Evolutionary conservation across 1,284 basidiomycete genomes (phyloP), one percentile per base, ranked within the genome.

Genomic region (Phellinidium pouzarii): DNA sequence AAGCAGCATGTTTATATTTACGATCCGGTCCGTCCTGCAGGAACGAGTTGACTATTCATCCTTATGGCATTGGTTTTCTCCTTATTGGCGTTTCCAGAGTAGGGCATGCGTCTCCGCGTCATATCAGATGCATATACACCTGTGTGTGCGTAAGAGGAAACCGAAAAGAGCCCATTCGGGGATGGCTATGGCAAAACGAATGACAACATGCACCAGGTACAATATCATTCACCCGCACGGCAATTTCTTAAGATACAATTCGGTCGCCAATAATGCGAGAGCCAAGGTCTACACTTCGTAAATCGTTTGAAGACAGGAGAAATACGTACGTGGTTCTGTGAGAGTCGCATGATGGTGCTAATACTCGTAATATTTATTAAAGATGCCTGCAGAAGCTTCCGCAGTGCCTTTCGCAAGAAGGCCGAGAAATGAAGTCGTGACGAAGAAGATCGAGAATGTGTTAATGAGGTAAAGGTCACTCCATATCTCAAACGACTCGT

Each of bases 281-380:
- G n/a, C n/a, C n/a, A n/a, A n/a, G n/a, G n/a, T n/a, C n/a, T n/a
- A n/a, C 14, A n/a, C n/a, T 12, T 50, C 2, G 20, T 25, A 41
- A 29, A 5, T 17, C 17, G 19, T 8, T 26, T 38, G 6, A 34
- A 41, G 25, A 7, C 14, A 11, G 11, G 22, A 23, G 19, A 31
- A 36, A 14, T 44, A 68, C 81, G 36, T 65, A 87, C 87, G 61
- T 91, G 88, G 58, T 82, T 75, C 64, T 91, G 88, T 0, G 82
- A 76, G 12, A 84, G 57, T 64, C 85, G 87, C 54, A 77, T 73
- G 34, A 82, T 52, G 2, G 85, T 87, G 53, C 82, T 84, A 53
- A 91, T 82, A 44, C 83, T 87, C 1, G 86, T 85, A 58, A 82
- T 82, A 65, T 88, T 89, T 61, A 91, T 77, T 25, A 91, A 79